Evolutionary conservation across 2,329 filamentous ascomycete species (phyloP).

Genomic region (Phialemoniopsis sp.): DNA sequence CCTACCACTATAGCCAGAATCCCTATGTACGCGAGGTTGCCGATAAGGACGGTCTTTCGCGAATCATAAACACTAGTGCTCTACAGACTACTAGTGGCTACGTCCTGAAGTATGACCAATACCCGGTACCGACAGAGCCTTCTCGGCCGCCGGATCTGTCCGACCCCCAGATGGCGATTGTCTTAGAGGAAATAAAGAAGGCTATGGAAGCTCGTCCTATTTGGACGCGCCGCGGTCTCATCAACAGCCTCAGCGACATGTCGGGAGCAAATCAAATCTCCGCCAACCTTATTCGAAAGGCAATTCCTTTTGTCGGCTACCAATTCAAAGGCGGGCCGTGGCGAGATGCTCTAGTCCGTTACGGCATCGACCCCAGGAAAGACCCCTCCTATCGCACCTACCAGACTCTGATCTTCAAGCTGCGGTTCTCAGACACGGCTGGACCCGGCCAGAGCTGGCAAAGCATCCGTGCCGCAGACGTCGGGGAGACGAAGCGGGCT

Average conservation of each 20-base stretch:
- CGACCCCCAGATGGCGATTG: conserved; percentile 56
- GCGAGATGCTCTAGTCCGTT: conserved; percentile 80
- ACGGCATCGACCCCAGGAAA: conserved; percentile 79
- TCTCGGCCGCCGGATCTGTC: conserved; percentile 53
- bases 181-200: conserved; percentile 59
- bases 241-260: conserved; percentile 62
- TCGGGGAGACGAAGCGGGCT: background rate
- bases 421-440: conserved; percentile 48
- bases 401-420: conserved; percentile 84
- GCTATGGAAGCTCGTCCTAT: conserved; percentile 74
- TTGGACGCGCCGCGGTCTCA: conserved; percentile 79
- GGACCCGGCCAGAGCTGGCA: conserved; percentile 41
- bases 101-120: conserved; percentile 56
- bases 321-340: conserved; percentile 91
- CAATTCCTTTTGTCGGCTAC: conserved; percentile 81
- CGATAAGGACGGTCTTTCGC: conserved; percentile 46
- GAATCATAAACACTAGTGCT: conserved; percentile 52
- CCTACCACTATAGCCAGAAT: conserved; percentile 82
- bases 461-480: conserved; percentile 16
- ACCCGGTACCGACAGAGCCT: conserved; percentile 60
- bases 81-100: conserved; percentile 53
- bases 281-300: conserved; percentile 63
- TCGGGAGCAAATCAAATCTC: conserved; percentile 22
- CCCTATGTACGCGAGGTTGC: conserved; percentile 64
- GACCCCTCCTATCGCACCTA: conserved; percentile 76